Conservation (phyloP, 768 basidiomycete genomes). For the Mycena amicta region DNA sequence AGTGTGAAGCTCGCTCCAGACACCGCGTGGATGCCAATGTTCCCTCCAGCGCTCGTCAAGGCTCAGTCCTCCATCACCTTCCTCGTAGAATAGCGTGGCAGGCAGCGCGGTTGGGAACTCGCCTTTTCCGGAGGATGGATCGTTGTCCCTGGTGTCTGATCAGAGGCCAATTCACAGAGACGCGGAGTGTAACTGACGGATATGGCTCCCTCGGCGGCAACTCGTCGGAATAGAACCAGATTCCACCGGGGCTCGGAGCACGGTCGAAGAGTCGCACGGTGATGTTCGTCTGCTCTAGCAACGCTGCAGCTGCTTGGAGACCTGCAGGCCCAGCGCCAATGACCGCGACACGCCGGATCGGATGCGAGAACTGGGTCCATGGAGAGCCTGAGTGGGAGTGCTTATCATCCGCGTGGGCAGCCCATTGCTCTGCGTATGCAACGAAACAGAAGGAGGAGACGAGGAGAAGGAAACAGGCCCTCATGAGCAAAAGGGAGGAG, state of each 20-base stretch:
- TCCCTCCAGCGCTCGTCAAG: slow-evolving; percentile 23
- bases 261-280: slow-evolving; percentile 23
- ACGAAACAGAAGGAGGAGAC: too few relatives aligned
- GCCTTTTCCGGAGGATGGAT: neutral
- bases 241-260: slow-evolving; percentile 24
- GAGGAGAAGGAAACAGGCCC: too few relatives aligned
- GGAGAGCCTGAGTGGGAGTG: too few relatives aligned
- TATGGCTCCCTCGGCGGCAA: slow-evolving; percentile 22
- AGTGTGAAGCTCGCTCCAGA: slow-evolving; percentile 24
- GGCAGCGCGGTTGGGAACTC: slow-evolving; percentile 12
- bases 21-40: slow-evolving; percentile 24
- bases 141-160: neutral
- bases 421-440: too few relatives aligned
- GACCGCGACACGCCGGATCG: slow-evolving; percentile 18
- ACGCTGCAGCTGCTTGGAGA: slow-evolving; percentile 17
- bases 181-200: slow-evolving; percentile 14
- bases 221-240: slow-evolving; percentile 29
- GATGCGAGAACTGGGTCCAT: slow-evolving; percentile 21
- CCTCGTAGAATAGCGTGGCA: slow-evolving; percentile 9
- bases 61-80: slow-evolving; percentile 13
- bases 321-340: slow-evolving; percentile 22
- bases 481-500: too few relatives aligned
- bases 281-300: slow-evolving; percentile 18
- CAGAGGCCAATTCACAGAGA: neutral
- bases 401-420: too few relatives aligned